Percentiles rank a stretch among this genome's conserved stretches.
Conservation (phyloP, 2,329 filamentous ascomycete genomes). For the Fusarium sp. region DNA sequence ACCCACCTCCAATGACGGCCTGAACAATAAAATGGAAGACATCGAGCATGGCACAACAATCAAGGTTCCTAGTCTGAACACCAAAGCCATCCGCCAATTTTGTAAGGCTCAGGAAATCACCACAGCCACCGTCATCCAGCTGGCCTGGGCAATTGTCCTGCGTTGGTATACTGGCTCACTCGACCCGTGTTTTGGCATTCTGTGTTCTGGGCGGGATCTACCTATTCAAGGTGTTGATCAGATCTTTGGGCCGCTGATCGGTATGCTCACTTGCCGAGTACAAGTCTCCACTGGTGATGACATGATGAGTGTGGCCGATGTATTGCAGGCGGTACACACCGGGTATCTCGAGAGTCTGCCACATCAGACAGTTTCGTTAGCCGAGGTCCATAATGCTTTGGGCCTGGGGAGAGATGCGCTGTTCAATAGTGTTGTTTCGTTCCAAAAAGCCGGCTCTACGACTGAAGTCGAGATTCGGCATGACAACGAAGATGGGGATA, state of each 20-base stretch:
- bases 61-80: not conserved
- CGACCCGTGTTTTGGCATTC: constrained; percentile 10
- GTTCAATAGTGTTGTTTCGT: constrained; percentile 15
- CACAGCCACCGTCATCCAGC: constrained; percentile 6
- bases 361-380: constrained; percentile 14
- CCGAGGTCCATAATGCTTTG: constrained; percentile 2
- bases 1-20: not conserved
- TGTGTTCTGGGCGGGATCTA: constrained; percentile 11
- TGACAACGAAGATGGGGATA: not conserved
- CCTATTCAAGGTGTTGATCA: not conserved
- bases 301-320: not conserved
- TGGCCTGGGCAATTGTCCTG: constrained; percentile 13
- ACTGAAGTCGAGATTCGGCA: not conserved
- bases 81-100: not conserved
- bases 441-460: not conserved
- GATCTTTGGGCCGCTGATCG: constrained; percentile 7
- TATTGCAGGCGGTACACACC: not conserved
- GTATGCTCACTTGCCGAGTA: constrained; percentile 7
- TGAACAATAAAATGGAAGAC: not conserved
- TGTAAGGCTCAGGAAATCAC: constrained; percentile 12
- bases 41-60: not conserved
- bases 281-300: not conserved
- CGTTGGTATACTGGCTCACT: constrained; percentile 15
- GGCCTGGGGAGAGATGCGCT: not conserved
- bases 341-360: constrained; percentile 3